phyloP scores from a whole-genome alignment of 2,329 filamentous ascomycete species.

The Fusarium illudens region DNA sequence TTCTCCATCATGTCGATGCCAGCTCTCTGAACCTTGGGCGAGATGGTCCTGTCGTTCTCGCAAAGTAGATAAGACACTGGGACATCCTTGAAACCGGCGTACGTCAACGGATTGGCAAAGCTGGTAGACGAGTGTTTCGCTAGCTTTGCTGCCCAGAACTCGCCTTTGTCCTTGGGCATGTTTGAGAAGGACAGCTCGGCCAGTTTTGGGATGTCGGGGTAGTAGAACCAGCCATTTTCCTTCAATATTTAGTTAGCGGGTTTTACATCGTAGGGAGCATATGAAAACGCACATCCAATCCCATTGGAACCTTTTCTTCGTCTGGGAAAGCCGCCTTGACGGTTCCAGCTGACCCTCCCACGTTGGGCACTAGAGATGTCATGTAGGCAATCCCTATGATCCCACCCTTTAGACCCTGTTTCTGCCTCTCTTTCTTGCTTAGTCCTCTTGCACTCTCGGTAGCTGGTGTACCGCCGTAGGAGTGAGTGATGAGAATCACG shows the following conservation, averaged over 20 bases:
- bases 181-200: conserved; percentile 39
- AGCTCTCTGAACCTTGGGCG: conserved; percentile 42
- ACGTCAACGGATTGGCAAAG: conserved; percentile 47
- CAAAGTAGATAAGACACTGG: conserved; percentile 52
- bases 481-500: conserved; percentile 51
- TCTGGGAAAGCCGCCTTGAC: background rate
- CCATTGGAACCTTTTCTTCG: background rate
- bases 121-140: conserved; percentile 45
- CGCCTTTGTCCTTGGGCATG: conserved; percentile 38
- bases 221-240: conserved; percentile 45
- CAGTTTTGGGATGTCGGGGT: conserved; percentile 10
- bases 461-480: conserved; percentile 49
- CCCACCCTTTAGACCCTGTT: conserved; percentile 45
- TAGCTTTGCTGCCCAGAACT: background rate
- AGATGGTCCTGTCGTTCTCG: conserved; percentile 42
- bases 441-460: conserved; percentile 45
- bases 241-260: conserved; percentile 17
- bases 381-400: conserved; percentile 45
- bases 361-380: conserved; percentile 37
- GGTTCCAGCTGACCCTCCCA: conserved; percentile 25
- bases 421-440: conserved; percentile 41
- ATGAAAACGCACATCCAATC: background rate
- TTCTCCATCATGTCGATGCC: conserved; percentile 48
- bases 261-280: background rate
- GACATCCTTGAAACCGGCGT: conserved; percentile 52